Evolutionary conservation across 148 eudicot species (phyloP).

Genomic region (Rhododendron kiyosumense): DNA sequence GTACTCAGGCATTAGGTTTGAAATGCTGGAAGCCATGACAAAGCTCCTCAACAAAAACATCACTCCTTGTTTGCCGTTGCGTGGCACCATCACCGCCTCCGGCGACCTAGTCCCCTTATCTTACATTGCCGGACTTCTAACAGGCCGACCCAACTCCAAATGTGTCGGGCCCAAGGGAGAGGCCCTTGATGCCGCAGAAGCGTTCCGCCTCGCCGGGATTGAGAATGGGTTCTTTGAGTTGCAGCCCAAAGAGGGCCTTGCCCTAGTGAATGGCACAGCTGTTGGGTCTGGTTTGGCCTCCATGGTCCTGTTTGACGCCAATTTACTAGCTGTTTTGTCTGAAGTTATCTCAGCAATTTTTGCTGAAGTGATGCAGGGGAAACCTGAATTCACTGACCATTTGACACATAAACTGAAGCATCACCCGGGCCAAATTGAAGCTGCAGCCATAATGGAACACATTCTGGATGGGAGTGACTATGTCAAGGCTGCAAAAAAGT

Average conservation of each 20-base stretch:
- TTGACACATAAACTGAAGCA: conserved; percentile 25
- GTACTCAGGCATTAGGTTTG: conserved; percentile 6
- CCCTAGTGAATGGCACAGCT: conserved; percentile 25
- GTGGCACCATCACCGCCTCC: conserved; percentile 5
- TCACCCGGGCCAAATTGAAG: conserved; percentile 26
- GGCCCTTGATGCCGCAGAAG: conserved; percentile 8
- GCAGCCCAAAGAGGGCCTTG: conserved; percentile 32
- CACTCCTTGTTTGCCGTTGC: conserved; percentile 5
- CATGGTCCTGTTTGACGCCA: conserved; percentile 16
- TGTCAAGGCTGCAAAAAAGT: conserved; percentile 14
- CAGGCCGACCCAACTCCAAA: not conserved
- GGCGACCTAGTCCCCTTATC: conserved; percentile 10
- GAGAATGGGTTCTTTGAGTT: conserved; percentile 23
- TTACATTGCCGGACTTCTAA: conserved; percentile 4
- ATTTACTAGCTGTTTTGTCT: conserved; percentile 12
- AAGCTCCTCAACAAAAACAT: conserved; percentile 10
- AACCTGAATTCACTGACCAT: conserved; percentile 19
- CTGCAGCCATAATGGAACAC: conserved; percentile 30
- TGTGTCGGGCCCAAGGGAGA: conserved; percentile 24
- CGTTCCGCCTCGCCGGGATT: conserved; percentile 15
- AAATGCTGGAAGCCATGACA: conserved; percentile 4
- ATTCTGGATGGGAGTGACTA: conserved; percentile 24
- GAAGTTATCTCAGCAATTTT: conserved; percentile 22
- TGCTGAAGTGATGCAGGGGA: conserved; percentile 21
- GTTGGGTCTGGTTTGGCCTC: conserved; percentile 20